Conservation (phyloP, 805 yeast genomes). For the Wickerhamiella galacta region DNA sequence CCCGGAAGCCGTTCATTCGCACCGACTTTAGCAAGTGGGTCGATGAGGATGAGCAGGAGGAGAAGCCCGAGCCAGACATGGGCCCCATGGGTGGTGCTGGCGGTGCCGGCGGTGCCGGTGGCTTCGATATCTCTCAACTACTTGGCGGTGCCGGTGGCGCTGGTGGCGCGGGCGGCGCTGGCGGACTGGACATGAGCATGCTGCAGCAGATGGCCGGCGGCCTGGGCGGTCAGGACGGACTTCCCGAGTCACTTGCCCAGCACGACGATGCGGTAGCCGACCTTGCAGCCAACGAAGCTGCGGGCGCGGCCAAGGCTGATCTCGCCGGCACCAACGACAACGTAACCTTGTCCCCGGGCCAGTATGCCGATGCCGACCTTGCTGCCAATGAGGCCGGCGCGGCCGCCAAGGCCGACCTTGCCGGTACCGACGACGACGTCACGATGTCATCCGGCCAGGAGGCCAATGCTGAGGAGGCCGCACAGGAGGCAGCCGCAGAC, state of each 20-base stretch:
- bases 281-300: neutral
- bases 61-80: slow-evolving; percentile 32
- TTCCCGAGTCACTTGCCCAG: too few species aligned
- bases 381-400: neutral
- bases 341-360: too few species aligned
- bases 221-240: slow-evolving; percentile 12
- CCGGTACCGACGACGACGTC: too few species aligned
- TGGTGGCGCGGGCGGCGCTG: slow-evolving; percentile 22
- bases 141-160: slow-evolving; percentile 26
- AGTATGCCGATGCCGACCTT: neutral
- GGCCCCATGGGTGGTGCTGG: slow-evolving; percentile 15
- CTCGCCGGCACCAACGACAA: too few species aligned
- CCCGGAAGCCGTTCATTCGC: slow-evolving; percentile 61
- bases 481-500: neutral
- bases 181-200: slow-evolving; percentile 16
- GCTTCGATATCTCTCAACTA: slow-evolving; percentile 16
- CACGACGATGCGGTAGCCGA: neutral
- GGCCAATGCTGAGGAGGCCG: neutral
- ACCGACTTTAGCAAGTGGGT: slow-evolving; percentile 98
- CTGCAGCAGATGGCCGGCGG: slow-evolving; percentile 5
- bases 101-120: slow-evolving; percentile 17
- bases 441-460: neutral
- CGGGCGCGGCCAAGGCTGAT: neutral
- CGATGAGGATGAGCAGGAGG: slow-evolving; percentile 95
- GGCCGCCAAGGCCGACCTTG: too few species aligned